Conservation (phyloP, 2,329 filamentous ascomycete genomes). For the Penicillium polonicum region DNA sequence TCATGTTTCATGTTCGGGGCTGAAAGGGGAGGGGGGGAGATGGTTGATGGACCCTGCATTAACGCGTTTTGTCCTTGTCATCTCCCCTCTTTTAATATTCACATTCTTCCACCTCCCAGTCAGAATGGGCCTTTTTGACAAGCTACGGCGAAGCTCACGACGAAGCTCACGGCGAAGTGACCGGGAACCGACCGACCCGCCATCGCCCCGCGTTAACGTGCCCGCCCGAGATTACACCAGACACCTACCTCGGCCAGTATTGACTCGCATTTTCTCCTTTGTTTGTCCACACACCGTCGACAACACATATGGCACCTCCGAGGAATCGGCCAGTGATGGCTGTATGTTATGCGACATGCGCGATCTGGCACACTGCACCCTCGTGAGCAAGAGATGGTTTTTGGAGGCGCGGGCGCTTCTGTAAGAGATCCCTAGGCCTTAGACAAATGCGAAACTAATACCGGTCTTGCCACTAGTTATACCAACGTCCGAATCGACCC, state of each 20-base stretch:
- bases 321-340: constrained; percentile 73
- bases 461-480: constrained; percentile 57
- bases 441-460: constrained; percentile 9
- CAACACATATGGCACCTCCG: constrained; percentile 75
- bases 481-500: constrained; percentile 88
- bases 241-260: constrained; percentile 64
- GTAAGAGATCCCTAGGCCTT: constrained; percentile 53
- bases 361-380: constrained; percentile 76
- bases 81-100: background rate
- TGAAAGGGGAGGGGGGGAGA: background rate
- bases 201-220: constrained; percentile 19
- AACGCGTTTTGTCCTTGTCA: constrained; percentile 9
- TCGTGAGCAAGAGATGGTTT: constrained; percentile 73
- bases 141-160: constrained; percentile 31
- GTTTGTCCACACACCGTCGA: constrained; percentile 83
- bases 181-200: constrained; percentile 19
- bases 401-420: constrained; percentile 55
- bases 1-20: constrained; percentile 9
- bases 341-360: constrained; percentile 94
- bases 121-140: constrained; percentile 35
- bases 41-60: constrained; percentile 8
- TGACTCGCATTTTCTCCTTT: constrained; percentile 73
- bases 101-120: background rate
- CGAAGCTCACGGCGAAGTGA: constrained; percentile 31
- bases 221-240: constrained; percentile 42